These are phyloP conservation scores for Nakaseomyces kungkrabaensis DNA, from an alignment of 1,139 yeast species.

Conservation along the genomic window DNA sequence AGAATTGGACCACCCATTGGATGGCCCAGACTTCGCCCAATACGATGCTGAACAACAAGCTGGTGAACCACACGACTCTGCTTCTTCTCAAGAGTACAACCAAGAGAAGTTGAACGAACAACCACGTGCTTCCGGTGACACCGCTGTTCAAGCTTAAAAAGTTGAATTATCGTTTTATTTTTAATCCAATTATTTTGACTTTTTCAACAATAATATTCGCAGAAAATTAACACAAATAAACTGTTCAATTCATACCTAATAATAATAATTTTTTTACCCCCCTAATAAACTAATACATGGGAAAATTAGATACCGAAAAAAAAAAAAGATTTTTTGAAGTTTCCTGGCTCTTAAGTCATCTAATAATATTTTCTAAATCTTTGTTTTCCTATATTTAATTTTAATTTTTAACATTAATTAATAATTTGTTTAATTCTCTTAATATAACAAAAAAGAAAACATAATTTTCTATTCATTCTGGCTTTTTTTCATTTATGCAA, in stretches of 20 bases:
- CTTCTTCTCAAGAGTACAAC: conserved; percentile 4
- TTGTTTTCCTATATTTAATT: background rate
- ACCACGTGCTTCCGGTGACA: conserved; percentile 6
- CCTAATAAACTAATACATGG: background rate
- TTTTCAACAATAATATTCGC: background rate
- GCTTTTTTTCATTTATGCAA: background rate
- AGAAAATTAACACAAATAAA: background rate
- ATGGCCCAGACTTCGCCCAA: background rate
- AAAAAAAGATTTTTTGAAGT: too few relatives aligned
- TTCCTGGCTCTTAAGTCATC: too few relatives aligned
- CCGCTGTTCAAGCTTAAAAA: conserved; percentile 4
- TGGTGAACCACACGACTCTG: conserved; percentile 2
- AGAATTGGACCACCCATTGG: conserved; percentile 9
- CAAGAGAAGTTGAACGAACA: conserved; percentile 1
- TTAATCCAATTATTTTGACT: too few relatives aligned
- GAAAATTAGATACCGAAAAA: too few relatives aligned
- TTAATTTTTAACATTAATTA: conserved; percentile 9
- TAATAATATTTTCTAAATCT: background rate
- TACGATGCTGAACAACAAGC: conserved; percentile 4
- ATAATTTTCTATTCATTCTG: too few relatives aligned
- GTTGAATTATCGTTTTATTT: too few relatives aligned
- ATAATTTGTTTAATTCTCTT: conserved; percentile 9
- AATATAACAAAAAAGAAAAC: background rate
- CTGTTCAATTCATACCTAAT: background rate
- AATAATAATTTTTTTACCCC: conserved; percentile 5